Percentiles rank a stretch among this genome's conserved stretches.
Conservation (phyloP, 2,329 filamentous ascomycete genomes). For the Talaromyces sp. region DNA sequence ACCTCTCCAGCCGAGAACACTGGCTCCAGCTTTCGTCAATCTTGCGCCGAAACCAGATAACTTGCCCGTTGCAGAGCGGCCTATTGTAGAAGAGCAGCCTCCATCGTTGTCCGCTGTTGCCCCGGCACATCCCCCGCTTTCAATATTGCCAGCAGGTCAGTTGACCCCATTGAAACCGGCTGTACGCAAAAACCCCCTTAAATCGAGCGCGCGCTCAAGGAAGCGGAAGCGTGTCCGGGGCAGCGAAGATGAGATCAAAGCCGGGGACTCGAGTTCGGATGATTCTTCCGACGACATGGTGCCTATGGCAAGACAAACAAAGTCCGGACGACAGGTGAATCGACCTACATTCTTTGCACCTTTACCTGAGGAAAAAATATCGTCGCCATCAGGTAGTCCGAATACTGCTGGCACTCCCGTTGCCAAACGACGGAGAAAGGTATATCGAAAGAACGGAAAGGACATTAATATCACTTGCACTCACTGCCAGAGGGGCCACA, state of each 20-base stretch:
- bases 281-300: slow-evolving; percentile 36
- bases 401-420: slow-evolving; percentile 12
- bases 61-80: neutral
- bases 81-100: neutral
- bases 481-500: slow-evolving; percentile 66
- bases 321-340: slow-evolving; percentile 68
- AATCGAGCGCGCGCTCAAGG: slow-evolving; percentile 13
- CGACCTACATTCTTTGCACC: slow-evolving; percentile 57
- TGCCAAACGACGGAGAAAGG: slow-evolving; percentile 54
- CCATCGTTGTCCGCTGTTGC: neutral
- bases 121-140: neutral
- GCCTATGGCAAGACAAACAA: slow-evolving; percentile 61
- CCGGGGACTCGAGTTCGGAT: slow-evolving; percentile 30
- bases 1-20: neutral
- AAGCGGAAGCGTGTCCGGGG: slow-evolving; percentile 20
- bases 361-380: slow-evolving; percentile 32
- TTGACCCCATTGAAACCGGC: neutral
- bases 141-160: neutral
- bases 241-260: slow-evolving; percentile 28
- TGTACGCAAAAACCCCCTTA: neutral
- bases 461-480: slow-evolving; percentile 55
- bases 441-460: slow-evolving; percentile 36
- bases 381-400: slow-evolving; percentile 8
- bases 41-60: neutral
- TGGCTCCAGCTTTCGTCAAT: neutral